phyloP scores from a whole-genome alignment of 768 basidiomycete species.

The Termitomyces titanicus region DNA sequence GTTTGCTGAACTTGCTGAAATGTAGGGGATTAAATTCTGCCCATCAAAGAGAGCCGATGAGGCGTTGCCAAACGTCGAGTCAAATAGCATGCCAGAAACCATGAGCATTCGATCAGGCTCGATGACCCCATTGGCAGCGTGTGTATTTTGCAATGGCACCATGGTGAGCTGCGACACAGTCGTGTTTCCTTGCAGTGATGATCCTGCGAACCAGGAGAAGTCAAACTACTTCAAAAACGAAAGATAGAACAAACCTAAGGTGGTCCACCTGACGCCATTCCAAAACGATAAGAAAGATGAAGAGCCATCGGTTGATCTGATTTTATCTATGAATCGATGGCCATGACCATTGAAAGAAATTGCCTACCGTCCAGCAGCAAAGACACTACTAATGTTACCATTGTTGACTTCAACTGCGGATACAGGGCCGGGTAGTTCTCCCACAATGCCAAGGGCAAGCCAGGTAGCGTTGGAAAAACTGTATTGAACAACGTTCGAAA shows the following conservation, averaged over 20 bases:
- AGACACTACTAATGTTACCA: slow-evolving; percentile 78
- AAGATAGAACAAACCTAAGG: slow-evolving; percentile 44
- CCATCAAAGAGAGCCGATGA: slow-evolving; percentile 91
- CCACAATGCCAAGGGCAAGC: slow-evolving; percentile 58
- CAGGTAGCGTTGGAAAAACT: slow-evolving; percentile 72
- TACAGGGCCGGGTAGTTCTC: slow-evolving; percentile 80
- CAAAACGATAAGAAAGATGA: slow-evolving; percentile 78
- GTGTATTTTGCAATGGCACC: slow-evolving; percentile 84
- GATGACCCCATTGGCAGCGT: slow-evolving; percentile 65
- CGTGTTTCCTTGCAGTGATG: slow-evolving; percentile 50
- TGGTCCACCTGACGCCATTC: slow-evolving; percentile 77
- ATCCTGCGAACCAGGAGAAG: slow-evolving; percentile 35
- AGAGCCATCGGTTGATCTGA: slow-evolving; percentile 53
- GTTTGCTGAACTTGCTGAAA: slow-evolving; percentile 59
- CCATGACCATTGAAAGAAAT: neutral
- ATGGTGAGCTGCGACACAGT: slow-evolving; percentile 81
- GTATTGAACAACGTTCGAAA: slow-evolving; percentile 73
- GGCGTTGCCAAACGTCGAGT: slow-evolving; percentile 69
- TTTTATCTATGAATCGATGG: neutral
- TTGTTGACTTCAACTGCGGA: slow-evolving; percentile 86
- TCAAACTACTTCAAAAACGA: neutral
- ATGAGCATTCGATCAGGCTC: slow-evolving; percentile 86
- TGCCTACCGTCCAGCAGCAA: slow-evolving; percentile 84
- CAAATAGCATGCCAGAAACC: slow-evolving; percentile 75
- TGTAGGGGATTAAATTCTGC: slow-evolving; percentile 73